Base-by-base conservation (phyloP, 176 grass and related monocot genomes). In the Carex pumila region DNA sequence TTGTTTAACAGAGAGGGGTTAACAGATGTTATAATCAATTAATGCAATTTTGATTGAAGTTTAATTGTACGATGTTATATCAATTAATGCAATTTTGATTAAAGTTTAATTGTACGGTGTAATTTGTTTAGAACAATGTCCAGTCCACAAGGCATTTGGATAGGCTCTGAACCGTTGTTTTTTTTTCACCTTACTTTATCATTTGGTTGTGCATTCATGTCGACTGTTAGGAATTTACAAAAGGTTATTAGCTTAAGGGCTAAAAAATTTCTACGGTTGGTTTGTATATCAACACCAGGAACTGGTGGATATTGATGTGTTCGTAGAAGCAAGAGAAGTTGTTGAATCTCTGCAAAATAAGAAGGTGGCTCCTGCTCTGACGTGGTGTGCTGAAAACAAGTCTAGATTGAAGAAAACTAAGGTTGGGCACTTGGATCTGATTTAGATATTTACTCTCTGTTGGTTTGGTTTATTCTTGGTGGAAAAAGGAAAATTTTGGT, bases 301-400 rank as follows among this genome's bases (percentile, higher is more conserved):
- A 29, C 91, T 99, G 2, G 97, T 96, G 83, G 93, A 99, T 84
- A 91, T 92, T 81, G 88, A 99, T 88, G 88, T 94, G 52, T 99
- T 99, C 49, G 60, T 91, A 7, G 90, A 96, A 85, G 93, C 91
- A 63, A 99, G 91, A 91, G 87, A 85, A 89, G 88, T 99, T 79
- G 91, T 96, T 34, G 91, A 94, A 85, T 99, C 97, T 87, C 97
- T 99, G 84, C 90, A 81, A 55, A 94, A 96, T 65, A 96, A 92
- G 79, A 94, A 99, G 85, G 89, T 92, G 29, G 65, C 81, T 88
- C 91, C 87, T 84, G 97, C 93, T 88, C 85, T 99, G 78, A 87
- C 88, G 61, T 99, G 97, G 93, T 99, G 91, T 92, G 90, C 97
- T 47, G 97, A 99, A 90, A 99, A 99, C 84, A 99, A 94, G 82